These are phyloP conservation scores for Infundibulicybe gibba DNA, from an alignment of 768 basidiomycete species.

Conservation along the genomic window DNA sequence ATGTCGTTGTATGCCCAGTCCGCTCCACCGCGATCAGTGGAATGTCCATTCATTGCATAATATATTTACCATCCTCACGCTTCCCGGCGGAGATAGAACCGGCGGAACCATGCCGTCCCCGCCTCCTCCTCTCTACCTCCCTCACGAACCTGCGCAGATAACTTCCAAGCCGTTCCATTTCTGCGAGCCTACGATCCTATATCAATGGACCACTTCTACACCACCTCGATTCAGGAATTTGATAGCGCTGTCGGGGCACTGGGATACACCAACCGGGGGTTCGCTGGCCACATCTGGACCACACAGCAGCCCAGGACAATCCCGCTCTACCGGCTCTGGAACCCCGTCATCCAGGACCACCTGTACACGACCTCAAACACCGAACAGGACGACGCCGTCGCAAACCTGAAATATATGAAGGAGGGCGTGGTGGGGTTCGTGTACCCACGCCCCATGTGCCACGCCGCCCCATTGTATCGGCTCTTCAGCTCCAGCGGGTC, in stretches of 20 bases:
- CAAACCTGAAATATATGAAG: slow-evolving; percentile 4
- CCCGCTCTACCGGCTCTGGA: slow-evolving; percentile 17
- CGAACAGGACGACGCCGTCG: slow-evolving; percentile 10
- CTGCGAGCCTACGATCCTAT: slow-evolving; percentile 1
- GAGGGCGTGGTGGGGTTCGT: slow-evolving; percentile 15
- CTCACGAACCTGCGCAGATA: slow-evolving; percentile 11
- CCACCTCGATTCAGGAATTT: slow-evolving; percentile 6
- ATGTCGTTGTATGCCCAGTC: slow-evolving; percentile 13
- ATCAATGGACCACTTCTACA: slow-evolving; percentile 9
- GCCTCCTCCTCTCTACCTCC: no score
- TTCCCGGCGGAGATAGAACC: no score
- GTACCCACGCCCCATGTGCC: not conserved
- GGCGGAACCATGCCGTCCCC: no score
- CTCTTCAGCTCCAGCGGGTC: no score
- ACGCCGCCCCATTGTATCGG: no score
- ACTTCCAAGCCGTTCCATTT: slow-evolving; percentile 3
- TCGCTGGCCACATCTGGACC: slow-evolving; percentile 11
- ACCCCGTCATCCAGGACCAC: slow-evolving; percentile 10
- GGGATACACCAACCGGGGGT: slow-evolving; percentile 10
- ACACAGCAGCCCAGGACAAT: slow-evolving; percentile 4
- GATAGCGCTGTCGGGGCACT: slow-evolving; percentile 6
- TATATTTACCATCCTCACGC: no score
- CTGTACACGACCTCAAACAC: slow-evolving; percentile 18
- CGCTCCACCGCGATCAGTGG: no score
- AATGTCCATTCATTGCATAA: no score